Conservation (phyloP, 1,139 yeast species). For the Williopsis jadinii region DNA sequence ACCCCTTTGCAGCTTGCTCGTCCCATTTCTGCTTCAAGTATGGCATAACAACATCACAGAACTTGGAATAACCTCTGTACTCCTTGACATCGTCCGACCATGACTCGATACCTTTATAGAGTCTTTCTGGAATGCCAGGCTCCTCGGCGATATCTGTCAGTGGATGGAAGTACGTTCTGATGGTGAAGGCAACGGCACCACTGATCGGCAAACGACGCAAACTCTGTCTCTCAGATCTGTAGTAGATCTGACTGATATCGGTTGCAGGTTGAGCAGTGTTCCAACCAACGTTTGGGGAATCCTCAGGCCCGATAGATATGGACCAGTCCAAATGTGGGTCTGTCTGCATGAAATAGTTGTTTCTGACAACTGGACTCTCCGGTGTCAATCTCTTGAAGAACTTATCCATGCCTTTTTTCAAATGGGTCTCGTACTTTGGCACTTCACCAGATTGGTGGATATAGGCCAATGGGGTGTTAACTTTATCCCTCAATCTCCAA, state of each 20-base stretch:
- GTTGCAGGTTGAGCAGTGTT: slow-evolving; percentile 46
- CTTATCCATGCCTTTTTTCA: slow-evolving; percentile 58
- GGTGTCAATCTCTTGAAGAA: slow-evolving; percentile 49
- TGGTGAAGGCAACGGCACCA: slow-evolving; percentile 53
- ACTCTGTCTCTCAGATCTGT: slow-evolving; percentile 62
- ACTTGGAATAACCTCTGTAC: slow-evolving; percentile 51
- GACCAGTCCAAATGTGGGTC: slow-evolving; percentile 64
- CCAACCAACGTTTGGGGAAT: slow-evolving; percentile 46
- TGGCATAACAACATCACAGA: slow-evolving; percentile 46
- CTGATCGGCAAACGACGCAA: slow-evolving; percentile 56
- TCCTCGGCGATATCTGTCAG: slow-evolving; percentile 45
- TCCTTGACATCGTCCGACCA: slow-evolving; percentile 55
- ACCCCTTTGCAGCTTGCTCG: slow-evolving; percentile 45
- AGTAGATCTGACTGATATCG: slow-evolving; percentile 39
- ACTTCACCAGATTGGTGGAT: slow-evolving; percentile 63
- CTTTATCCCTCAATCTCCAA: slow-evolving; percentile 57
- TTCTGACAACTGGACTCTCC: slow-evolving; percentile 54
- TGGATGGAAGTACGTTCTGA: slow-evolving; percentile 57
- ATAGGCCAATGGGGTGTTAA: slow-evolving; percentile 42
- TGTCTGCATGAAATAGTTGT: slow-evolving; percentile 60
- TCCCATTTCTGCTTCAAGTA: slow-evolving; percentile 43
- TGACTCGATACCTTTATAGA: slow-evolving; percentile 48
- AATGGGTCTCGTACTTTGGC: slow-evolving; percentile 52
- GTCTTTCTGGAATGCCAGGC: slow-evolving; percentile 52
- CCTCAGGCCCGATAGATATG: slow-evolving; percentile 51